Evolutionary conservation across 2,329 filamentous ascomycete species (phyloP).

Genomic region (Zelopaecilomyces penicillatus): DNA sequence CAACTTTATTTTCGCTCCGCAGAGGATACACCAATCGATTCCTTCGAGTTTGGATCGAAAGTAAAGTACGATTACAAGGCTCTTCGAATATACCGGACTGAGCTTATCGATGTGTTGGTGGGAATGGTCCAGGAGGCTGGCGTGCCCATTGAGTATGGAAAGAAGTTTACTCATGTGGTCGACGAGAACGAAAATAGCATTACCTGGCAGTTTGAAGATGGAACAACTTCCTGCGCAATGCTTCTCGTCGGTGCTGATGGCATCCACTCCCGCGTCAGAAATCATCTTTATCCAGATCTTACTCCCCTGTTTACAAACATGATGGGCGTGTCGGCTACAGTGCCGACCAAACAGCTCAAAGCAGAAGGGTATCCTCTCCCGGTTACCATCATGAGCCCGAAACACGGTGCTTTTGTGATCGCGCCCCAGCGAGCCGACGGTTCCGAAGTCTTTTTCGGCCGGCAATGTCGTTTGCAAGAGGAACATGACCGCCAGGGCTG

Average conservation of each 20-base stretch:
- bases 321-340: conserved; percentile 27
- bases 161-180: conserved; percentile 37
- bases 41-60: conserved; percentile 39
- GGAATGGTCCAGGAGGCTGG: conserved; percentile 28
- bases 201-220: conserved; percentile 39
- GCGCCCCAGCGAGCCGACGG: conserved; percentile 40
- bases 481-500: conserved; percentile 33
- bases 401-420: conserved; percentile 40
- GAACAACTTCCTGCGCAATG: conserved; percentile 27
- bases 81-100: conserved; percentile 45
- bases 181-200: conserved; percentile 32
- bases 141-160: conserved; percentile 37
- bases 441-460: conserved; percentile 40
- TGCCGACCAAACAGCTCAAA: conserved; percentile 29
- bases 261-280: conserved; percentile 48
- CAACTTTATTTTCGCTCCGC: conserved; percentile 36
- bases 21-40: conserved; percentile 23
- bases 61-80: conserved; percentile 43
- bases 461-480: conserved; percentile 27
- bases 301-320: conserved; percentile 43
- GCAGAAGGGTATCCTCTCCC: conserved; percentile 31
- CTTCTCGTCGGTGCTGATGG: conserved; percentile 51
- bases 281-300: conserved; percentile 40
- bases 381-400: conserved; percentile 32
- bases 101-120: conserved; percentile 41